These are phyloP conservation scores for Knufia fluminis DNA, from an alignment of 2,329 filamentous ascomycete genomes.

Conservation along the genomic window DNA sequence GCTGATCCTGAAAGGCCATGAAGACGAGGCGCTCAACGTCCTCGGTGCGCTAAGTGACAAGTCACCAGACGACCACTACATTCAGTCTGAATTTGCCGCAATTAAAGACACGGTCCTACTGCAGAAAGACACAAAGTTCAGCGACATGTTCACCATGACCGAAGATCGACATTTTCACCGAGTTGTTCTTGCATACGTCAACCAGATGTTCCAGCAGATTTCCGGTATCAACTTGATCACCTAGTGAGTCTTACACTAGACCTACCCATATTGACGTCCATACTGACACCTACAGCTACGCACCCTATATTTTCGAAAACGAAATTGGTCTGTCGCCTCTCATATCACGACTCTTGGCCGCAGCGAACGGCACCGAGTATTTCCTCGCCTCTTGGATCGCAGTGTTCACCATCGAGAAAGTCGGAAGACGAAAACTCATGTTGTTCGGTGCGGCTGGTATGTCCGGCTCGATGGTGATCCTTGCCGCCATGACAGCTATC, in stretches of 20 bases:
- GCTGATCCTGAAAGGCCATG: background rate
- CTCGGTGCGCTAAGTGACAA: background rate
- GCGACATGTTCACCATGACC: constrained; percentile 25
- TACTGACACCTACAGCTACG: no score
- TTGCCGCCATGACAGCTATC: constrained; percentile 35
- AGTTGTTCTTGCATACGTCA: constrained; percentile 27
- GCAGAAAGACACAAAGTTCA: constrained; percentile 31
- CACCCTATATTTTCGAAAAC: constrained; percentile 34
- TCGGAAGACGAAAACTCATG: constrained; percentile 58
- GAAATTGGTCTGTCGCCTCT: constrained; percentile 33
- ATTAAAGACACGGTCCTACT: no score
- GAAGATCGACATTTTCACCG: constrained; percentile 28
- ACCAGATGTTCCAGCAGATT: constrained; percentile 36
- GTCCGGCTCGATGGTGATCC: constrained; percentile 56
- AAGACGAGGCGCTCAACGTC: background rate
- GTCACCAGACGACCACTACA: background rate
- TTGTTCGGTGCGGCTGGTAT: constrained; percentile 58
- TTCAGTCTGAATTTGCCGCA: constrained; percentile 17
- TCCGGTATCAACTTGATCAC: constrained; percentile 38
- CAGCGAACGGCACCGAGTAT: constrained; percentile 46
- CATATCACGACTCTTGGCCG: constrained; percentile 43
- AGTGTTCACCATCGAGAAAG: constrained; percentile 42
- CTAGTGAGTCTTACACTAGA: no score
- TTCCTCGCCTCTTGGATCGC: constrained; percentile 43
- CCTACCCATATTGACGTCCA: no score